Conservation (phyloP, 192 early-diverging fungal genomes). For the Coemansia sp. region DNA sequence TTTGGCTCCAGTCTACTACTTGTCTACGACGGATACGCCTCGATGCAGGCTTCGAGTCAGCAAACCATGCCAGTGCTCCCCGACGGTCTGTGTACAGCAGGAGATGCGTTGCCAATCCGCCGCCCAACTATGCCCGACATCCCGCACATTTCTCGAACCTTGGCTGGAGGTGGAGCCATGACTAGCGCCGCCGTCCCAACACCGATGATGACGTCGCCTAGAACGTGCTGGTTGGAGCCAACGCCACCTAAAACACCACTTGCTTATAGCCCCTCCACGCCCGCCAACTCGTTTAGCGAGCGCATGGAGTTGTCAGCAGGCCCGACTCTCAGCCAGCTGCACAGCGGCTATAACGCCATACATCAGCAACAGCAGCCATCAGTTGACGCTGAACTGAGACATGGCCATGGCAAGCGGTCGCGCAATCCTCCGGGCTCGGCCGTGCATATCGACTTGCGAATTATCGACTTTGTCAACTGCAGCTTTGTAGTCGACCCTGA, state of each 20-base stretch:
- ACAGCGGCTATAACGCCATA: not conserved
- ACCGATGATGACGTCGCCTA: not conserved
- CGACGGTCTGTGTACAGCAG: not conserved
- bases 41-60: constrained; percentile 14
- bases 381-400: not conserved
- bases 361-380: not conserved
- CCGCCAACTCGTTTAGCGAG: constrained; percentile 15
- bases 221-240: not conserved
- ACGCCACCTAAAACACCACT: constrained; percentile 21
- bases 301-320: constrained; percentile 8
- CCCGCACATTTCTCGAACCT: not conserved
- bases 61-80: constrained; percentile 3
- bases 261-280: constrained; percentile 6
- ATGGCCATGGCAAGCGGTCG: not conserved
- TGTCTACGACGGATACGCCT: constrained; percentile 82
- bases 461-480: constrained; percentile 98
- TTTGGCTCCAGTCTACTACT: constrained; percentile 88
- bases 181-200: not conserved
- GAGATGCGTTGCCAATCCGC: constrained; percentile 4
- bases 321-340: not conserved
- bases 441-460: constrained; percentile 73
- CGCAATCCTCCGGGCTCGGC: not conserved
- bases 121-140: constrained; percentile 18
- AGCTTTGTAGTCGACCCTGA: constrained; percentile 63
- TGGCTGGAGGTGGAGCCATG: not conserved